Percentiles rank a stretch among this genome's conserved stretches.
phyloP scores from a whole-genome alignment of 805 yeast genomes.

The Starmerella khaoyaiensis region DNA sequence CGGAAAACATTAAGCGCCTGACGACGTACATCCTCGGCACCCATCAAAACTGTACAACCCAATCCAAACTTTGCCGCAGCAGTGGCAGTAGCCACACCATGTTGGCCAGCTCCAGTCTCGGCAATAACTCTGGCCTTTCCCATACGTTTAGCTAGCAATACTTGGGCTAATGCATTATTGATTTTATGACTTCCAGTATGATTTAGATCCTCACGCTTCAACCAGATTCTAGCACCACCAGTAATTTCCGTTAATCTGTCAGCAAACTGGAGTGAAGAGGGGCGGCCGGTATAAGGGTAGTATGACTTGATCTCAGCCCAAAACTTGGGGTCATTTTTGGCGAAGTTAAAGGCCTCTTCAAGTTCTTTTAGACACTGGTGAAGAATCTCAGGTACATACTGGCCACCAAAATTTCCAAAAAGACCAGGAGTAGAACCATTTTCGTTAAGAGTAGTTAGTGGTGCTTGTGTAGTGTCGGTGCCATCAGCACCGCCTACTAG shows the following conservation, averaged over 20 bases:
- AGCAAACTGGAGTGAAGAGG: constrained; percentile 83
- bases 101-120: constrained; percentile 42
- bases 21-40: constrained; percentile 97
- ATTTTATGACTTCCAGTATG: constrained; percentile 39
- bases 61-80: constrained; percentile 55
- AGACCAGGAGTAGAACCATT: constrained; percentile 32
- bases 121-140: constrained; percentile 37
- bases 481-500: background rate
- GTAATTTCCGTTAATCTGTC: constrained; percentile 78
- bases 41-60: constrained; percentile 92
- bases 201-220: constrained; percentile 81
- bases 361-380: constrained; percentile 83
- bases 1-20: constrained; percentile 97
- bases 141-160: constrained; percentile 33
- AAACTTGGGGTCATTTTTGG: constrained; percentile 77
- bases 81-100: constrained; percentile 42
- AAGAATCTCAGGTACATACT: constrained; percentile 93
- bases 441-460: background rate
- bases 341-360: constrained; percentile 75
- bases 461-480: too few relatives aligned
- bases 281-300: constrained; percentile 92
- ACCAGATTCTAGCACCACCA: constrained; percentile 95
- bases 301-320: constrained; percentile 83
- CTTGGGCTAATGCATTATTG: constrained; percentile 38
- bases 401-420: constrained; percentile 96